Conservation (phyloP, 306 rosid genomes). For the Pyrus bretschneideri region DNA sequence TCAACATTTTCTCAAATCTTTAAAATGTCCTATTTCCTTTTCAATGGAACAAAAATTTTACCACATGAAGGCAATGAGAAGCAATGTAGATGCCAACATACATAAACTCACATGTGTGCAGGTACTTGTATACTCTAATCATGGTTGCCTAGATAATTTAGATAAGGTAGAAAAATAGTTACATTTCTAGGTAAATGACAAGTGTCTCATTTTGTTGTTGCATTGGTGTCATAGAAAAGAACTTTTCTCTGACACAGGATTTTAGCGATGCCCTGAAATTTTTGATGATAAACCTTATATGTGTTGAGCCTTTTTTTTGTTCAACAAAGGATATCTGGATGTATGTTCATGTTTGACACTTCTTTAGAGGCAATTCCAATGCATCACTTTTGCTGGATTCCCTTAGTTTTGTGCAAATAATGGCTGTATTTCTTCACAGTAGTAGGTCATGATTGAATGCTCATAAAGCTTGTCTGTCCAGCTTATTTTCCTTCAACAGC, state of each 20-base stretch:
- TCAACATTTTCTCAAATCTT: neutral
- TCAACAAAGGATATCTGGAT: neutral
- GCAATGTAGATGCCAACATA: neutral
- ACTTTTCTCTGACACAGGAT: neutral
- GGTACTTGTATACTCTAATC: neutral
- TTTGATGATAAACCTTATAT: neutral
- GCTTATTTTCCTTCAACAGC: neutral
- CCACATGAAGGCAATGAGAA: neutral
- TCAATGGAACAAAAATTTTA: neutral
- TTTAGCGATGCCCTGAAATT: neutral
- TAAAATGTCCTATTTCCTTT: neutral
- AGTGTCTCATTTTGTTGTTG: neutral
- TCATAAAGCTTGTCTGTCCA: neutral
- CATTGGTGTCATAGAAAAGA: neutral
- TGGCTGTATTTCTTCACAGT: neutral
- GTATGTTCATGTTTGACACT: neutral
- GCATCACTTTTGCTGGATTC: neutral
- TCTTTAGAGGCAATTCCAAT: neutral
- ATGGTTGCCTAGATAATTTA: neutral
- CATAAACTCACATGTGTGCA: neutral
- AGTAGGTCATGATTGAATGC: neutral
- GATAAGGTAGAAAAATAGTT: neutral
- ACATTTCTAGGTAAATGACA: neutral
- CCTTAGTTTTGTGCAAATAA: neutral
- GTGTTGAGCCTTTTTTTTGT: neutral